These are phyloP conservation scores for Neurospora cerealis DNA, from an alignment of 495 filamentous ascomycete genomes.

Conservation along the genomic window DNA sequence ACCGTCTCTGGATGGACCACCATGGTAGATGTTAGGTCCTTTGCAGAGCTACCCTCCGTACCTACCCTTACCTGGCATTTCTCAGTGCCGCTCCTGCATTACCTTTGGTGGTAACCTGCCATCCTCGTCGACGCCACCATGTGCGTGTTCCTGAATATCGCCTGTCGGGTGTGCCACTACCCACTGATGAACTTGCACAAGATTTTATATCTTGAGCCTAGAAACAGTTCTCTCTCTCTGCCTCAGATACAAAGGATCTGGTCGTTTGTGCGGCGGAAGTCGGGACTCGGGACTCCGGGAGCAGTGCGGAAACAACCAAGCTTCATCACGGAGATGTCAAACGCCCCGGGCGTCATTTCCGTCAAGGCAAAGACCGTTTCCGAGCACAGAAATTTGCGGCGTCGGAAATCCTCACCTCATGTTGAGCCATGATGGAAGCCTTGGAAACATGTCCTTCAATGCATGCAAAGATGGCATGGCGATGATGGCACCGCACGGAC, in stretches of 20 bases:
- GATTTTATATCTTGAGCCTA: neutral
- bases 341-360: neutral
- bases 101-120: conserved; percentile 3
- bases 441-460: neutral
- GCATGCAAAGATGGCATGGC: neutral
- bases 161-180: neutral
- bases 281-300: neutral
- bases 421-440: neutral
- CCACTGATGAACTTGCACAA: neutral
- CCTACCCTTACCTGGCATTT: neutral
- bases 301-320: neutral
- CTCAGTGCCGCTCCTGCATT: conserved; percentile 20
- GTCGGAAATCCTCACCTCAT: neutral
- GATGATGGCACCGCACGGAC: neutral
- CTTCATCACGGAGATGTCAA: neutral
- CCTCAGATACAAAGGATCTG: neutral
- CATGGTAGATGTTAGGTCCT: neutral
- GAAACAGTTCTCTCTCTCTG: neutral
- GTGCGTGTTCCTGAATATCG: conserved; percentile 18
- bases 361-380: neutral
- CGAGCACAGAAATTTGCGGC: neutral
- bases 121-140: neutral
- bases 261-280: neutral
- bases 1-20: neutral
- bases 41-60: neutral